Percentiles rank a stretch among this genome's conserved stretches.
Evolutionary conservation across 1,139 yeast species (phyloP).

Genomic region (Taiozyma sp.): DNA sequence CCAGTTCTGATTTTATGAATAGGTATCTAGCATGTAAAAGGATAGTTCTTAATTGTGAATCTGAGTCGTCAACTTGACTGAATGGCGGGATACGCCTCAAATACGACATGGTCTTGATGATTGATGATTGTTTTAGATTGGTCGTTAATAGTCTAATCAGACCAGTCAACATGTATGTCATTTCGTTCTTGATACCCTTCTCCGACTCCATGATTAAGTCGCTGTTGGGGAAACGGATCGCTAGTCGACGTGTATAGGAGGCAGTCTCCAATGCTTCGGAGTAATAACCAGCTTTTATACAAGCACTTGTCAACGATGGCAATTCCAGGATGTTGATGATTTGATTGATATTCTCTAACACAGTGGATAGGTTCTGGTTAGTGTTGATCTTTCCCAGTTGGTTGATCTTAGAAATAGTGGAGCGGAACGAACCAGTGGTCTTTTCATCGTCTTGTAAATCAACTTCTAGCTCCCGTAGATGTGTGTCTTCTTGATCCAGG

Average conservation of each 20-base stretch:
- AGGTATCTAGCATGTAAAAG: slow-evolving; percentile 54
- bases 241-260: slow-evolving; percentile 61
- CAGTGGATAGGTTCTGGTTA: slow-evolving; percentile 31
- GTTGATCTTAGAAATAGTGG: slow-evolving; percentile 25
- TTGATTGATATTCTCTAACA: slow-evolving; percentile 64
- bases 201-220: slow-evolving; percentile 52
- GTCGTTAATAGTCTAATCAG: slow-evolving; percentile 68
- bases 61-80: slow-evolving; percentile 26
- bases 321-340: slow-evolving; percentile 76
- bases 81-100: slow-evolving; percentile 60
- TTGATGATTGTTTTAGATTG: slow-evolving; percentile 69
- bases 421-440: slow-evolving; percentile 28
- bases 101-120: slow-evolving; percentile 75
- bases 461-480: slow-evolving; percentile 14
- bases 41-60: slow-evolving; percentile 37
- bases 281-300: slow-evolving; percentile 83
- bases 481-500: slow-evolving; percentile 11
- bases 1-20: slow-evolving; percentile 56
- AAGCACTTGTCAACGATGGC: slow-evolving; percentile 78
- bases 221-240: slow-evolving; percentile 64
- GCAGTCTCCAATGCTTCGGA: slow-evolving; percentile 85
- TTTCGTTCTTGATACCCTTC: slow-evolving; percentile 50
- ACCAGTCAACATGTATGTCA: slow-evolving; percentile 61
- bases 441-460: slow-evolving; percentile 18
- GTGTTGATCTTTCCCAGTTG: slow-evolving; percentile 12